These are phyloP conservation scores for Solanum tarapatanum DNA, from an alignment of 257 asterid species.

Conservation along the genomic window DNA sequence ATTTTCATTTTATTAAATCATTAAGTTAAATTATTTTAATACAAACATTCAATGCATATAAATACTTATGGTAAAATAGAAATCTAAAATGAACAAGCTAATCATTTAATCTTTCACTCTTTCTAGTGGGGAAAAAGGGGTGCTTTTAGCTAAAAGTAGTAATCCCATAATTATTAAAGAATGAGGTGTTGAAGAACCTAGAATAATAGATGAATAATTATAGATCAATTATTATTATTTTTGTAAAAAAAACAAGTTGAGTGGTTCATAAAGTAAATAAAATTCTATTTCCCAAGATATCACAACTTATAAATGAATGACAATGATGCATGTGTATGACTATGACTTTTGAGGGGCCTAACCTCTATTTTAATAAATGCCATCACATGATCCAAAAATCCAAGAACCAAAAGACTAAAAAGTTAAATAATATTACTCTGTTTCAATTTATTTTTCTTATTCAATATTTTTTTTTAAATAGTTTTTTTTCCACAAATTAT, in stretches of 20 bases:
- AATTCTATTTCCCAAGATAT: conserved; percentile 11
- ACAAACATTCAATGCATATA: neutral
- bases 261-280: neutral
- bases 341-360: conserved; percentile 24
- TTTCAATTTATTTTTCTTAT: neutral
- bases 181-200: neutral
- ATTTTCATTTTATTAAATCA: neutral
- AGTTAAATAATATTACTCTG: no score
- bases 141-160: neutral
- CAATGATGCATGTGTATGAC: conserved; percentile 36
- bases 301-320: conserved; percentile 9
- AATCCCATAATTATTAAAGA: neutral
- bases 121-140: neutral
- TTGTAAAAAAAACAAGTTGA: neutral
- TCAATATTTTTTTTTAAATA: no score
- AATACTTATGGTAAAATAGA: neutral
- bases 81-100: neutral
- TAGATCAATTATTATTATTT: neutral
- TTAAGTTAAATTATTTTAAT: neutral
- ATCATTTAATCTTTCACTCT: neutral
- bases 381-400: conserved; percentile 36
- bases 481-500: no score
- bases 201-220: neutral
- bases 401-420: neutral
- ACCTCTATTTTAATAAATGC: conserved; percentile 12